Evolutionary conservation across 371 early-diverging fungal species (phyloP), one percentile per base, ranked within the genome.

Genomic region (Apophysomyces elegans): DNA sequence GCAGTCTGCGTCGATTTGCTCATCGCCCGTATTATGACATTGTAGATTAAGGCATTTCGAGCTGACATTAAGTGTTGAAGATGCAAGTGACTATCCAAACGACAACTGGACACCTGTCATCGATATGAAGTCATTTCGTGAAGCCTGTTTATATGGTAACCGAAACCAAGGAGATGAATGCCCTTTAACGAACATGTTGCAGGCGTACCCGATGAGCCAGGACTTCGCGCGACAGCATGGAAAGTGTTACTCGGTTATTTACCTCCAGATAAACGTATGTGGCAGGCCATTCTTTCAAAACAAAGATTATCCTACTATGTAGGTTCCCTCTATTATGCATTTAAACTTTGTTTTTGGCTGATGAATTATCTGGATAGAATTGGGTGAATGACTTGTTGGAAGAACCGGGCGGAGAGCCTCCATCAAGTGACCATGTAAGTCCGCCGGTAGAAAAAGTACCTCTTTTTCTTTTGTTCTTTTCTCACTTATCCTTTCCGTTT

Each of bases 131-230:
- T 45, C 72, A 13, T 84, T 86, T 68, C 79, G 79, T 44, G 78
- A 84, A 66, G 75, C 83, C 47, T 83, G 84, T 65, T 77, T 86
- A 56, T 66, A 77, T 66, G 86, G 86, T 83, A 71, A 57, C 62
- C 14, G 13, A 26, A 26, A 26, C 32, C 32, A 1, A 32, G 37
- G 21, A 21, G 21, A 18, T 26, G 38, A 14, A 46, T 12, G n/a
- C 12, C 37, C 46, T 21, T 35, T 56, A 32, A 54, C 39, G 3
- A 26, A 21, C 21, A 56, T 64, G 58, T 4, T 18, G n/a, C 41
- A 91, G 92, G 92, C 12, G 89, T 91, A 65, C 91, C 92, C 38
- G 93, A 92, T 68, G 85, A 85, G 64, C 80, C 87, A 8, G 86
- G 89, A 32, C 73, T 88, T 47, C 85, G 91, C 58, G 85, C 88